phyloP scores from a whole-genome alignment of 371 early-diverging fungal species.

The Conidiobolus incongruus region DNA sequence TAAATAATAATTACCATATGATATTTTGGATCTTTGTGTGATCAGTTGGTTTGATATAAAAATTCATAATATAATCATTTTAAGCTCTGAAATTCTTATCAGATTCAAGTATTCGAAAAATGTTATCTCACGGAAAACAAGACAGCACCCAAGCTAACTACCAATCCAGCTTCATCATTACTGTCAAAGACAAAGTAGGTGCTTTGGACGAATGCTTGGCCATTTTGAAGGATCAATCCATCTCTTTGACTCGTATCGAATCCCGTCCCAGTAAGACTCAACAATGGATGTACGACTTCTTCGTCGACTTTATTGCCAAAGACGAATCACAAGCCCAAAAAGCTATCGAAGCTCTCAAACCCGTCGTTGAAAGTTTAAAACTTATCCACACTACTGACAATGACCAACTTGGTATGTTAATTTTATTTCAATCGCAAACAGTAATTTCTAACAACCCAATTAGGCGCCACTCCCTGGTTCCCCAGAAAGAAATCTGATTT shows the following conservation, averaged over 20 bases:
- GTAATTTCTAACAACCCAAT: neutral
- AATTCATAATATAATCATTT: too few relatives aligned
- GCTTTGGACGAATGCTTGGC: constrained; percentile 62
- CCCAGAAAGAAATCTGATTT: constrained; percentile 82
- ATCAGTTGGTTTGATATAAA: too few relatives aligned
- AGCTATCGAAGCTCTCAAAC: constrained; percentile 29
- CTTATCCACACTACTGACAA: constrained; percentile 14
- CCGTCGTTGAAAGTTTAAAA: constrained; percentile 33
- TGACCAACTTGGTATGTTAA: neutral
- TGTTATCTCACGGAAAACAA: too few relatives aligned
- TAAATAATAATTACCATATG: too few relatives aligned
- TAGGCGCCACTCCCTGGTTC: constrained; percentile 55
- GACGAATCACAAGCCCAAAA: constrained; percentile 18
- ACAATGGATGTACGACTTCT: constrained; percentile 78
- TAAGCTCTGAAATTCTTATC: too few relatives aligned
- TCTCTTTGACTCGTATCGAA: constrained; percentile 83
- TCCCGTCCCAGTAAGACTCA: constrained; percentile 58
- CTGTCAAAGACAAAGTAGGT: constrained; percentile 52
- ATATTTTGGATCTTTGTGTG: too few relatives aligned
- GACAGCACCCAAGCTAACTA: neutral
- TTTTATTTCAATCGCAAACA: neutral
- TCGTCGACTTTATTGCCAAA: constrained; percentile 59
- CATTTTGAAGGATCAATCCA: constrained; percentile 39
- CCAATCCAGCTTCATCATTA: constrained; percentile 43
- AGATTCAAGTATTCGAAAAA: too few relatives aligned